Base-by-base conservation (phyloP, 306 rosid genomes). In the Cucurbita maxima region DNA sequence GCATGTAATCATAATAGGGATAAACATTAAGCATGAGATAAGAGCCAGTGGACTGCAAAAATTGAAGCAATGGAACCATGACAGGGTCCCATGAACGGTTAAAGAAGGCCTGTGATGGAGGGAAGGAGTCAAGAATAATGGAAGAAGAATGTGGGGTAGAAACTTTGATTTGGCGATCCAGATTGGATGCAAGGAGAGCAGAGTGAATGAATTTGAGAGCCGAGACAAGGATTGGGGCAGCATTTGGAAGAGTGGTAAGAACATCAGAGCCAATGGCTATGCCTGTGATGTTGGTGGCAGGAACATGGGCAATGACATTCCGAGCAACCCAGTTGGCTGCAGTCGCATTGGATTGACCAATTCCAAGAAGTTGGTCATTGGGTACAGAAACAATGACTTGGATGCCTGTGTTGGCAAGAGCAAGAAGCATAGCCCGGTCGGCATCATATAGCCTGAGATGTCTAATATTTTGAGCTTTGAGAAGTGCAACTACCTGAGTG, bases 51-150 rank as follows among this genome's bases (percentile, higher is more conserved):
- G 98, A 88, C 74, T 88, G 96, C 83, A 92, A 80, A 78, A 92
- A 87, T 36, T 88, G 81, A 50, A 92, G 96, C 79, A 92, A 50
- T 53, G 98, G 98, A 51, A 88, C 86, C 89, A 88, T 80, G 73
- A 92, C 98, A 0, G 92, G 89, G 75, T 92, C 83, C 98, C 98
- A 92, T 19, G 98, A 77, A 44, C 89, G 96, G 72, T 92, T 92
- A 74, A 92, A 92, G 84, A 88, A 90, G 71, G 98, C 98, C 74
- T 92, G 96, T 22, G 98, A 92, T 58, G 98, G 98, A n/a, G 98
- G 98, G 82, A 92, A 92, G 6, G 98, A 92, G 80, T 88, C 96
- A 0, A 92, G 92, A 77, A 92, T 88, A 72, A 92, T 76, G 79
- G 98, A 88, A 41, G 98, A 87, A 40, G 98, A 75, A 78, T 86